Conservation (phyloP, 192 early-diverging fungal genomes). For the Powellomyces hirtus region DNA sequence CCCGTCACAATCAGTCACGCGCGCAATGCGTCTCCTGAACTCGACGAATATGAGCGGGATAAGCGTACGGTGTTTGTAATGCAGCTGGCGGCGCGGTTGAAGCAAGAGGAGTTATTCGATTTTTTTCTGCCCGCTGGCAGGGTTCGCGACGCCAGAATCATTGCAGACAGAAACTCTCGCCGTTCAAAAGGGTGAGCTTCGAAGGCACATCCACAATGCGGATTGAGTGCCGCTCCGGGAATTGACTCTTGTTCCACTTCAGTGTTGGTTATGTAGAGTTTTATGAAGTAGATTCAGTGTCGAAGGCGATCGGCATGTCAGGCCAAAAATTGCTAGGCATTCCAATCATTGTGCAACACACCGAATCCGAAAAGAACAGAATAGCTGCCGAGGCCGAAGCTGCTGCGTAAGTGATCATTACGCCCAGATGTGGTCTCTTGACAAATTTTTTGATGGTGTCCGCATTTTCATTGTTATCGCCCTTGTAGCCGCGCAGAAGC, state of each 20-base stretch:
- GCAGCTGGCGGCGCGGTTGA: slow-evolving; percentile 83
- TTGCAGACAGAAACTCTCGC: slow-evolving; percentile 68
- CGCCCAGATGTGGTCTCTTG: neutral
- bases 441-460: neutral
- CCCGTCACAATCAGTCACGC: neutral
- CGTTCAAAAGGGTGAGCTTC: slow-evolving; percentile 79
- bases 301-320: slow-evolving; percentile 77
- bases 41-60: slow-evolving; percentile 77
- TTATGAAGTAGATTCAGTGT: slow-evolving; percentile 80
- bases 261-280: slow-evolving; percentile 98
- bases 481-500: slow-evolving; percentile 10
- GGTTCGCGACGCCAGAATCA: slow-evolving; percentile 85
- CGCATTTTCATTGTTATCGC: slow-evolving; percentile 7
- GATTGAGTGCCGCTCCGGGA: neutral
- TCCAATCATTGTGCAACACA: slow-evolving; percentile 88
- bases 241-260: slow-evolving; percentile 6
- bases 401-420: slow-evolving; percentile 17
- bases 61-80: slow-evolving; percentile 92
- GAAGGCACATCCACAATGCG: no score
- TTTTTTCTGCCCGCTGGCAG: slow-evolving; percentile 78
- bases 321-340: slow-evolving; percentile 87
- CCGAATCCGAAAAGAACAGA: slow-evolving; percentile 92
- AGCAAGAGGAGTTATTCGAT: slow-evolving; percentile 75
- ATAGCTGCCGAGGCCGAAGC: slow-evolving; percentile 48
- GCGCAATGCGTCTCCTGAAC: slow-evolving; percentile 32